Conservation (phyloP, 768 basidiomycete genomes). For the Rhodotorula graminis region DNA sequence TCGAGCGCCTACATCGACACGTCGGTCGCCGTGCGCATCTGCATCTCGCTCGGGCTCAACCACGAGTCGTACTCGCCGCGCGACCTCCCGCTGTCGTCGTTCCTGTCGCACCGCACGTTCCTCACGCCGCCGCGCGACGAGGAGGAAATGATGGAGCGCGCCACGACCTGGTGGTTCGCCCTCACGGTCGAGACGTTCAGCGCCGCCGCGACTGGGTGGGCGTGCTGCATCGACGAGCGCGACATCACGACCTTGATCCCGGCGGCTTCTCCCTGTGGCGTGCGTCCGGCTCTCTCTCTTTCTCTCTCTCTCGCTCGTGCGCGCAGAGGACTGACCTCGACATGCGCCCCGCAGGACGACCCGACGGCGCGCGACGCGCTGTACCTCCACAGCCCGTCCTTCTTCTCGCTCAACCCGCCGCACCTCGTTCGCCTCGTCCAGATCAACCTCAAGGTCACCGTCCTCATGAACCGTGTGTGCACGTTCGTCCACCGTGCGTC, state of each 20-base stretch:
- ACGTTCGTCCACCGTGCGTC: conserved; percentile 19
- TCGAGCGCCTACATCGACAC: conserved; percentile 8
- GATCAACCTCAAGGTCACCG: conserved; percentile 31
- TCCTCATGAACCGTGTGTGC: conserved; percentile 26
- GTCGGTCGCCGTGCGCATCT: conserved; percentile 5
- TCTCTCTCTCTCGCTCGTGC: neutral
- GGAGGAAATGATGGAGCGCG: neutral
- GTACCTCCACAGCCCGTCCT: conserved; percentile 28
- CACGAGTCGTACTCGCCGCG: neutral
- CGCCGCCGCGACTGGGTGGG: conserved; percentile 5
- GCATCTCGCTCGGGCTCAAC: conserved; percentile 9
- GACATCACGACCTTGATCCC: conserved; percentile 8
- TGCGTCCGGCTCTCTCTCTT: neutral
- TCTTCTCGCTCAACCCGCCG: conserved; percentile 31
- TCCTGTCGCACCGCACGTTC: neutral
- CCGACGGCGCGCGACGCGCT: conserved; percentile 2
- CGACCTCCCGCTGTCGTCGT: neutral
- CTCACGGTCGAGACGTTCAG: neutral
- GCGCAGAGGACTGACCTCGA: too few relatives aligned
- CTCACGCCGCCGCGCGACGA: neutral
- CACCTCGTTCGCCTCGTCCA: conserved; percentile 24
- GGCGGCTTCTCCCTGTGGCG: neutral
- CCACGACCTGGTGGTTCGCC: conserved; percentile 1
- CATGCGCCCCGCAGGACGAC: conserved; percentile 1
- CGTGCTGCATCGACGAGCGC: conserved; percentile 16